A percentile compares a stretch with the other conserved stretches of the same genome.
Conservation (phyloP, 2,329 filamentous ascomycete species). For the Penicillium sp. region DNA sequence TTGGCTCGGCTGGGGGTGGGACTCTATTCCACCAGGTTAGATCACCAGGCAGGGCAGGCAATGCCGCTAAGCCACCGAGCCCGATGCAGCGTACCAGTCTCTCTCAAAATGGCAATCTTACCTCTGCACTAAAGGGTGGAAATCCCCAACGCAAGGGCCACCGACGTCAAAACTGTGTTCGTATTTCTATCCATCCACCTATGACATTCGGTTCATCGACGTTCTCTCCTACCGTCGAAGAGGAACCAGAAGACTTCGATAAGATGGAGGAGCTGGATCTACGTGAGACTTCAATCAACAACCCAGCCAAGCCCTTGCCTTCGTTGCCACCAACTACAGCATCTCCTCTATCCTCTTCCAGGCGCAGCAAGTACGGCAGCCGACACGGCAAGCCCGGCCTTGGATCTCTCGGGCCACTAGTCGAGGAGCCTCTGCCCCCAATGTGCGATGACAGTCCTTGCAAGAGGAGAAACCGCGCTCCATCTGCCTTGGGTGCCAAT, state of each 20-base stretch:
- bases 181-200: constrained; percentile 40
- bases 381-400: constrained; percentile 19
- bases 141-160: constrained; percentile 40
- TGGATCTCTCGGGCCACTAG: constrained; percentile 21
- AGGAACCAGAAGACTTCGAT: constrained; percentile 38
- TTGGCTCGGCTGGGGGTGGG: constrained; percentile 16
- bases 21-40: constrained; percentile 18
- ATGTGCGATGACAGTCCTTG: constrained; percentile 20
- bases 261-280: constrained; percentile 32
- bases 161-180: constrained; percentile 44
- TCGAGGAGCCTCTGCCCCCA: constrained; percentile 19
- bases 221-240: constrained; percentile 35
- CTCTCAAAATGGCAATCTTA: constrained; percentile 23
- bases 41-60: constrained; percentile 19
- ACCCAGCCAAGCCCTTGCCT: constrained; percentile 10
- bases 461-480: constrained; percentile 26
- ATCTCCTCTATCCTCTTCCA: constrained; percentile 13
- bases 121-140: constrained; percentile 35
- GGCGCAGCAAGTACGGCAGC: constrained; percentile 19
- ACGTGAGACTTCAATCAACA: constrained; percentile 24
- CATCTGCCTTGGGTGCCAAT: constrained; percentile 14
- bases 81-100: constrained; percentile 23
- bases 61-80: constrained; percentile 18
- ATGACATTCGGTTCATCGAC: constrained; percentile 34
- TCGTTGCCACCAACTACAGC: constrained; percentile 11